Conservation (phyloP, 352 stramenopile species). For the Globisporangium emineosum region DNA sequence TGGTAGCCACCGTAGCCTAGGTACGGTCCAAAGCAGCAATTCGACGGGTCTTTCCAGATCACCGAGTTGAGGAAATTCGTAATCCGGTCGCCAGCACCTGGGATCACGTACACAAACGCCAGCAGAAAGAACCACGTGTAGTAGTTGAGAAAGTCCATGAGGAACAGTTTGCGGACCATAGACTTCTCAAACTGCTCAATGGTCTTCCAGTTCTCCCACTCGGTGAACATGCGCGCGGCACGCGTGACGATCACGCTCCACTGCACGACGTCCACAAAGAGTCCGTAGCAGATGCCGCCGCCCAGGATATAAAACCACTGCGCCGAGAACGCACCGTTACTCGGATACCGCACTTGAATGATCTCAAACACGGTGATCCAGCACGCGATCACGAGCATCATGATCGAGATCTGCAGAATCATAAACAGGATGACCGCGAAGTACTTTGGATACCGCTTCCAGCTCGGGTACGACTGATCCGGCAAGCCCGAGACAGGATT, state of each 20-base stretch:
- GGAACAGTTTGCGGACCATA: slow-evolving; percentile 75
- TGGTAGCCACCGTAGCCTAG: slow-evolving; percentile 41
- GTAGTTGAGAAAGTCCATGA: slow-evolving; percentile 89
- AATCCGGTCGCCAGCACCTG: slow-evolving; percentile 73
- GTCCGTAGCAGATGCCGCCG: slow-evolving; percentile 68
- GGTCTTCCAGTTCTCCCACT: slow-evolving; percentile 87
- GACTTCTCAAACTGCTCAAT: slow-evolving; percentile 80
- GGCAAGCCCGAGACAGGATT: slow-evolving; percentile 65
- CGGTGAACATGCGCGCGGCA: slow-evolving; percentile 62
- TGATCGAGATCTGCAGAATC: slow-evolving; percentile 78
- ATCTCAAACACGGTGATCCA: slow-evolving; percentile 84
- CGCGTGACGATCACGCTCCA: slow-evolving; percentile 79
- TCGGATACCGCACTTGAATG: slow-evolving; percentile 68
- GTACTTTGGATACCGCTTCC: slow-evolving; percentile 77
- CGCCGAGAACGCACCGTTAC: slow-evolving; percentile 57
- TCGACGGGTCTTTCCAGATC: slow-evolving; percentile 71
- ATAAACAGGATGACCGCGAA: slow-evolving; percentile 63
- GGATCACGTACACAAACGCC: slow-evolving; percentile 85
- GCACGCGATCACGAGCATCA: slow-evolving; percentile 82
- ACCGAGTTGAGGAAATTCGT: slow-evolving; percentile 77
- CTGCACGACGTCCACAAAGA: slow-evolving; percentile 84
- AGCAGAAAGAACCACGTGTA: slow-evolving; percentile 88
- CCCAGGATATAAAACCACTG: slow-evolving; percentile 83
- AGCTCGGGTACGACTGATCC: slow-evolving; percentile 67
- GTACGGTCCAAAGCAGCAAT: slow-evolving; percentile 84